These are phyloP conservation scores for Forsythia suspensa DNA, from an alignment of 257 asterid genomes.

Conservation along the genomic window DNA sequence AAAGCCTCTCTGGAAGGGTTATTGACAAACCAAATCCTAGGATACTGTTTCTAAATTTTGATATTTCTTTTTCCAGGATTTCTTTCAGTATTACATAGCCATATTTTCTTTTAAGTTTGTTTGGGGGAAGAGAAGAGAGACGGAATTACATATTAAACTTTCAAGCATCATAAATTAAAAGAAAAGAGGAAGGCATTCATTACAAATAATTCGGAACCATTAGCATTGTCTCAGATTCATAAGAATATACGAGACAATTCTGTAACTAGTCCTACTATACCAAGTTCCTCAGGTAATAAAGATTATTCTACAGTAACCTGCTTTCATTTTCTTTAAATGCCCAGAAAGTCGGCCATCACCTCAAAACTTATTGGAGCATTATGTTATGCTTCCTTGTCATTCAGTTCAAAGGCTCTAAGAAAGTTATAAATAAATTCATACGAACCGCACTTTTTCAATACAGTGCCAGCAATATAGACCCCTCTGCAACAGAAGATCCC, in stretches of 20 bases:
- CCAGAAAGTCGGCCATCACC: background rate
- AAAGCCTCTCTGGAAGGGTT: too few species aligned
- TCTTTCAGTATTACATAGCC: too few species aligned
- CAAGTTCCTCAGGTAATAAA: background rate
- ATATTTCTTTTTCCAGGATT: too few species aligned
- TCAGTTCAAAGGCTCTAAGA: background rate
- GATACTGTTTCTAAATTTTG: too few species aligned
- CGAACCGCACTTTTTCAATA: background rate
- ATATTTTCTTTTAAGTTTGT: too few species aligned
- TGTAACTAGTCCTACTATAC: background rate
- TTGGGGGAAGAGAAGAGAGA: too few species aligned
- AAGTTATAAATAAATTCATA: background rate
- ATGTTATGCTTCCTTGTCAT: background rate
- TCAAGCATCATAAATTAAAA: background rate
- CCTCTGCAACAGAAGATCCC: background rate
- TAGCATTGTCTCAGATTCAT: background rate
- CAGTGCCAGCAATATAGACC: background rate
- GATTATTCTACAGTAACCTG: background rate
- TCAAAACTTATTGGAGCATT: background rate
- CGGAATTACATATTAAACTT: too few species aligned
- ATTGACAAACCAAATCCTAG: too few species aligned
- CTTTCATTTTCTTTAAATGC: background rate
- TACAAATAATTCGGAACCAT: background rate
- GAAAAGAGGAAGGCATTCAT: background rate
- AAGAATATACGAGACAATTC: background rate